Evolutionary conservation across 108 stramenopile genomes (phyloP).

Genomic region (Pelagomonas calceolata): DNA sequence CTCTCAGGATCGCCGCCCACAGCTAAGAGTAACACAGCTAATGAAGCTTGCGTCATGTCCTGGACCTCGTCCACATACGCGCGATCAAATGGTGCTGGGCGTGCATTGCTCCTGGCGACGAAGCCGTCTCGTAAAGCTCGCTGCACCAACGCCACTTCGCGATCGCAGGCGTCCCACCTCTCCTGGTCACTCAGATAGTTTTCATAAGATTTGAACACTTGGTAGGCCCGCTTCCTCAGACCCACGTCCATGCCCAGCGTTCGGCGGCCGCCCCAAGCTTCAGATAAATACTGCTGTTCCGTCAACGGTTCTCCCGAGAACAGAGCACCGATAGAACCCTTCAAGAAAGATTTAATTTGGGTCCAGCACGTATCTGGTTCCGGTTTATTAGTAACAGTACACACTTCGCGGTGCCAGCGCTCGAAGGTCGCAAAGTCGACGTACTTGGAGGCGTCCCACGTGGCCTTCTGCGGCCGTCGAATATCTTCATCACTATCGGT

Average conservation of each 20-base stretch:
- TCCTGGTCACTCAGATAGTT: not conserved
- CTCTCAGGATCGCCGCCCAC: not conserved
- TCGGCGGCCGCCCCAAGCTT: not conserved
- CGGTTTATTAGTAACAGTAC: no score
- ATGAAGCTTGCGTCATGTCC: slow-evolving; percentile 32
- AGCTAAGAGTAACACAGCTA: slow-evolving; percentile 31
- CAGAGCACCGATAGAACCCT: not conserved
- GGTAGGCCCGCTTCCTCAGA: not conserved
- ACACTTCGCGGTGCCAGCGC: no score
- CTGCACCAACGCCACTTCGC: not conserved
- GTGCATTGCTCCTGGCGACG: not conserved
- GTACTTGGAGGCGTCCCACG: no score
- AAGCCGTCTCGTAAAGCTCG: not conserved
- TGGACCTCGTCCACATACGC: slow-evolving; percentile 38
- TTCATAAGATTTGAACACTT: not conserved
- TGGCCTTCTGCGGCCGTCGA: no score
- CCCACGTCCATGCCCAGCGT: not conserved
- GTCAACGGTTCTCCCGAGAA: not conserved
- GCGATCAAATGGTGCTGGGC: slow-evolving; percentile 21
- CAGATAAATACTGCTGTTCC: not conserved
- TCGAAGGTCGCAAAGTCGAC: no score
- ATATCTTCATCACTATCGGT: no score
- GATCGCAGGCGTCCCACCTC: not conserved
- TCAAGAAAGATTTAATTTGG: not conserved
- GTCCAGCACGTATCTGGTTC: no score